Base-by-base conservation (phyloP, 176 grass and related monocot species). In the bread wheat (Triticum aestivum) region DNA sequence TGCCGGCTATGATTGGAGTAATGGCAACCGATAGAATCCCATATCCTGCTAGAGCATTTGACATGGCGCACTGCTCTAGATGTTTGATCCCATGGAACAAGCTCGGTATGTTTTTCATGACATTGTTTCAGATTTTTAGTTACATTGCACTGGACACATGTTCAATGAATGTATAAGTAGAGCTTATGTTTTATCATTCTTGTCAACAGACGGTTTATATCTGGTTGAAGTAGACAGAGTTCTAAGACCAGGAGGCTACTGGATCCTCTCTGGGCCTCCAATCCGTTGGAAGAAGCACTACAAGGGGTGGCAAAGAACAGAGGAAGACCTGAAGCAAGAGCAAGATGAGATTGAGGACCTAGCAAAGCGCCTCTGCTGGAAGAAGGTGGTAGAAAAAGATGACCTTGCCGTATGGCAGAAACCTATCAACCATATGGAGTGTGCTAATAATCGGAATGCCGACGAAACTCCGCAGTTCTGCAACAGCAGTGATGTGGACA, bases 361-460 rank as follows among this genome's bases (percentile, higher is more conserved):
- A 37, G 87, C 90, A 37, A 85, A 87, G 79, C 86, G 78, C 4
- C 90, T 97, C 35, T 97, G 95, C 84, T 97, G 95, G 95, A 94
- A 94, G 92, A 94, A 94, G 37, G 95, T 97, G 6, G 80, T 97
- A 3, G 92, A 97, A 84, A 92, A 91, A 86, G 92, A 77, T 65
- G 95, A 97, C 74, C 95, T 97, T 79, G 95, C 92, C 66, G 92
- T 97, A 76, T 97, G 95, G 95, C 92, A 94, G 63, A 97, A 97
- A 61, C 90, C 95, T 47, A 83, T 91, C 77, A 94, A 97, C 83
- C 95, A 97, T 11, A 23, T 89, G 45, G 86, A 97, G 81, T 97
- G 95, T 82, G 72, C 73, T 87, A 66, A 67, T 45, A 91, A 72
- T 78, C 87, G 81, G 49, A 85, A 77, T 26, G 42, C 68, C 51